A percentile compares a stretch with the other conserved stretches of the same genome.
Conservation (phyloP, 805 yeast species). For the Candida montana region DNA sequence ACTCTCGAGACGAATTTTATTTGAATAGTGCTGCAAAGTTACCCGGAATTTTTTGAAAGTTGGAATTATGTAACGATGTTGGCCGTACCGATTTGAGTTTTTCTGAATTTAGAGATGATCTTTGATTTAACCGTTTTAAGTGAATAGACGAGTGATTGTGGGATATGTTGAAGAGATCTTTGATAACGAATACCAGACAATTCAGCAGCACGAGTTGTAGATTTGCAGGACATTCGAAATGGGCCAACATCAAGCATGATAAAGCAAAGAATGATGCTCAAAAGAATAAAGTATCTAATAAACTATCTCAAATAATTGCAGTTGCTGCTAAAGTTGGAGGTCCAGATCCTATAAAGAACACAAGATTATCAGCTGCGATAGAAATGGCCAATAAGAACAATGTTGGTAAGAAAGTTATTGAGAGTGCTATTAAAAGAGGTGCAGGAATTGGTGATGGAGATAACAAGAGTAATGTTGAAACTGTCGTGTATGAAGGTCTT, state of each 20-base stretch:
- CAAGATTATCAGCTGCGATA: constrained; percentile 61
- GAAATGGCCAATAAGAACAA: constrained; percentile 74
- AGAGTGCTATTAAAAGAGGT: constrained; percentile 82
- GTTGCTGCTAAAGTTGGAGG: constrained; percentile 71
- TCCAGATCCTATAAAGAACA: constrained; percentile 56
- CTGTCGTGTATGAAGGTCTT: constrained; percentile 76
- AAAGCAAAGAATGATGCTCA: constrained; percentile 89
- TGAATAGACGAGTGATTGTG: background rate
- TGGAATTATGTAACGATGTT: background rate
- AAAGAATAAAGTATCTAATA: constrained; percentile 62
- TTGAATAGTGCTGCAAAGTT: background rate
- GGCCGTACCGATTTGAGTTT: background rate
- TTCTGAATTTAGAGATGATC: too few species aligned
- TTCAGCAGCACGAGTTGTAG: constrained; percentile 1
- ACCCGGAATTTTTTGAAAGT: background rate
- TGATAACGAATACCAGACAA: background rate
- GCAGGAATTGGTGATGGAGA: constrained; percentile 54
- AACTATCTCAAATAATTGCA: constrained; percentile 67
- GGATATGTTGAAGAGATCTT: background rate
- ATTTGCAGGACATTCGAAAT: constrained; percentile 77
- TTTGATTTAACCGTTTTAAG: too few species aligned
- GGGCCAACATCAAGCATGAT: constrained; percentile 93
- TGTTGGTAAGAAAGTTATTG: constrained; percentile 80
- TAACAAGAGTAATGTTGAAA: constrained; percentile 41
- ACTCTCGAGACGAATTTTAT: too few species aligned